phyloP scores from a whole-genome alignment of 2,329 filamentous ascomycete genomes.

The Albophoma yamanashiensis region DNA sequence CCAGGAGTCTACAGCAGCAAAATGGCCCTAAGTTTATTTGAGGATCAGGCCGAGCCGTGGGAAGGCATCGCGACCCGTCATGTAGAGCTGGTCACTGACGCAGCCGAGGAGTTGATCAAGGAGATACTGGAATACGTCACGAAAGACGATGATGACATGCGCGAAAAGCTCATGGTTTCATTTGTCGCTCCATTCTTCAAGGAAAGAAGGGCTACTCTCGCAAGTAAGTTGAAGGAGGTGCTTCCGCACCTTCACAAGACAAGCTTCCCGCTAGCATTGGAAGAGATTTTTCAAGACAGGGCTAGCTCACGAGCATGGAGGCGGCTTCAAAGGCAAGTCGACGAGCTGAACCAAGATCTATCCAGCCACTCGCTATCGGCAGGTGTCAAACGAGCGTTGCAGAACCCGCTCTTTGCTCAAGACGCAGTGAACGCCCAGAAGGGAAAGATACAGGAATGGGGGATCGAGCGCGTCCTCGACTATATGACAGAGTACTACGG shows the following conservation, averaged over 20 bases:
- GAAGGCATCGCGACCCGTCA: slow-evolving; percentile 23
- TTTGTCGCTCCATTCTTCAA: not conserved
- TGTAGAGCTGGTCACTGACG: not conserved
- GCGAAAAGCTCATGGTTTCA: not conserved
- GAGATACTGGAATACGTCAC: not conserved
- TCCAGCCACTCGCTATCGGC: not conserved
- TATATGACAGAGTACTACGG: slow-evolving; percentile 30
- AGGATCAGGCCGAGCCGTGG: slow-evolving; percentile 47
- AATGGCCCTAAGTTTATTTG: slow-evolving; percentile 48
- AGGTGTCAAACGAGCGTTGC: not conserved
- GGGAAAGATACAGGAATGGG: not conserved
- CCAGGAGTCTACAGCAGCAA: slow-evolving; percentile 50
- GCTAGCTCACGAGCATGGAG: not conserved
- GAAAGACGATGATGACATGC: not conserved
- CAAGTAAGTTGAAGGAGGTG: not conserved
- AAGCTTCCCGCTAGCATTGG: not conserved
- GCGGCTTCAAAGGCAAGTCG: not conserved
- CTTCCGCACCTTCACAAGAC: not conserved
- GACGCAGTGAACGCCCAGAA: not conserved
- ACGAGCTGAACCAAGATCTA: not conserved
- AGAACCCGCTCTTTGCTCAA: not conserved
- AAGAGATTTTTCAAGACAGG: not conserved
- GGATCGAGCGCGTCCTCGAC: slow-evolving; percentile 13
- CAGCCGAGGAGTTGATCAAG: slow-evolving; percentile 3
- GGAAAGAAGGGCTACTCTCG: not conserved